phyloP scores from a whole-genome alignment of 2,329 filamentous ascomycete species.

The Talaromyces sp. region DNA sequence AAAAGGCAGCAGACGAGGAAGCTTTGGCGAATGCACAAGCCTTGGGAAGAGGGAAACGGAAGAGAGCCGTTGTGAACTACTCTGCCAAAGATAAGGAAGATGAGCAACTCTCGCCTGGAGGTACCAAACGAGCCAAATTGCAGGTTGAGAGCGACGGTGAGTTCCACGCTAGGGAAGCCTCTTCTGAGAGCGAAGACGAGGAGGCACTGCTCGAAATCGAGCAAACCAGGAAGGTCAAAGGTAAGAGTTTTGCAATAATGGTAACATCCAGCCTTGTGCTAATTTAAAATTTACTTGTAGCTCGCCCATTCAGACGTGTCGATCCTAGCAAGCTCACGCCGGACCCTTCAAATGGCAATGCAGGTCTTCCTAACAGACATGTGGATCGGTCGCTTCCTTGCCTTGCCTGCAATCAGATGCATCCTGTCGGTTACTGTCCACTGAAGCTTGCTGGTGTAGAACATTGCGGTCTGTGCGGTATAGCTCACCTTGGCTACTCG shows the following conservation, averaged over 20 bases:
- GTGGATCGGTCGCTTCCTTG: slow-evolving; percentile 37
- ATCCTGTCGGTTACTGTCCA: slow-evolving; percentile 58
- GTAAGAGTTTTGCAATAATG: slow-evolving; percentile 13
- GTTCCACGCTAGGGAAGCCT: slow-evolving; percentile 29
- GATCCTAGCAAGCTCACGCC: slow-evolving; percentile 19
- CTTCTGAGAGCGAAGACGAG: slow-evolving; percentile 22
- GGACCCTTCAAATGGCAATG: background rate
- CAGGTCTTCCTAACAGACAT: background rate
- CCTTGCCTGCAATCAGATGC: slow-evolving; percentile 52
- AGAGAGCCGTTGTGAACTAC: slow-evolving; percentile 53
- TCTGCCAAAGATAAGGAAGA: slow-evolving; percentile 18
- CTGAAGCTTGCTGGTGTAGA: slow-evolving; percentile 59
- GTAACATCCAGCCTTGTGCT: background rate
- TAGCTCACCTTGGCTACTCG: slow-evolving; percentile 56
- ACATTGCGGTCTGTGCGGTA: slow-evolving; percentile 62
- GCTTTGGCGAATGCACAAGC: slow-evolving; percentile 65
- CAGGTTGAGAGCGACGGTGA: slow-evolving; percentile 31
- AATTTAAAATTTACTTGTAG: slow-evolving; percentile 22
- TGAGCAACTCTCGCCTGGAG: slow-evolving; percentile 19
- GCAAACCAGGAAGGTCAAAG: slow-evolving; percentile 26
- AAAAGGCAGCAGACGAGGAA: slow-evolving; percentile 71
- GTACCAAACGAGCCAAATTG: slow-evolving; percentile 22
- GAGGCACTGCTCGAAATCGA: slow-evolving; percentile 26
- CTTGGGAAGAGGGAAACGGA: slow-evolving; percentile 82
- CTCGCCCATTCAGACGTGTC: slow-evolving; percentile 40